Evolutionary conservation across 2,329 filamentous ascomycete species (phyloP), one percentile per base, ranked within the genome.

Genomic region (Microthyrium microscopicum): DNA sequence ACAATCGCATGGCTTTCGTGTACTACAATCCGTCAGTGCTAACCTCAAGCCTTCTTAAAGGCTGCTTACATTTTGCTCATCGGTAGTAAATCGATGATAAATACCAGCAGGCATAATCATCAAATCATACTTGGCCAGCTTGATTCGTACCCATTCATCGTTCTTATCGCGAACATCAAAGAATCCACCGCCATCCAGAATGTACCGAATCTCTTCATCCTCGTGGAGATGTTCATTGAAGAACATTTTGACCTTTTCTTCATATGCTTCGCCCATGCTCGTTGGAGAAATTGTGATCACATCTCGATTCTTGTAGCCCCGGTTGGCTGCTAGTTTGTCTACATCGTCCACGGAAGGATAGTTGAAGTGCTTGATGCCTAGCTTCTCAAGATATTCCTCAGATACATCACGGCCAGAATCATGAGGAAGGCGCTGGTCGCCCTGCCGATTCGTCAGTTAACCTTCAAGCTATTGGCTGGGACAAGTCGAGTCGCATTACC

Each of bases 141-240:
- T 61, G 40, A 98, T 84, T 38, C 89, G 66, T 38, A 98, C 72
- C 89, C 89, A 98, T 43, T 79, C 73, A 49, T 95, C 87, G 15
- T 69, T 70, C 54, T 78, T 64, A 48, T 73, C 77, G 31, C 89
- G 66, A 3, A 98, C 85, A 56, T 98, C 89, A 52, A 98, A 98
- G 55, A 79, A 98, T 1, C 89, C 89, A 35, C 71, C 69, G 0
- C 89, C 89, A 40, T 77, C 85, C 20, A 83, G 66, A 44, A 98
- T 85, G 50, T 94, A 98, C 30, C 89, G 68, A 44, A 98, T 98
- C 66, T 98, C 89, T 61, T 98, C 89, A 46, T 98, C 89, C 61
- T 98, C 89, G 53, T 98, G 89, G 47, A 98, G 56, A 55, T 98
- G 89, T 65, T 98, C 89, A 46, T 79, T 55, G 62, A 95, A 98